phyloP scores from a whole-genome alignment of 176 grass and related monocot genomes.

The Oryza officinalis region DNA sequence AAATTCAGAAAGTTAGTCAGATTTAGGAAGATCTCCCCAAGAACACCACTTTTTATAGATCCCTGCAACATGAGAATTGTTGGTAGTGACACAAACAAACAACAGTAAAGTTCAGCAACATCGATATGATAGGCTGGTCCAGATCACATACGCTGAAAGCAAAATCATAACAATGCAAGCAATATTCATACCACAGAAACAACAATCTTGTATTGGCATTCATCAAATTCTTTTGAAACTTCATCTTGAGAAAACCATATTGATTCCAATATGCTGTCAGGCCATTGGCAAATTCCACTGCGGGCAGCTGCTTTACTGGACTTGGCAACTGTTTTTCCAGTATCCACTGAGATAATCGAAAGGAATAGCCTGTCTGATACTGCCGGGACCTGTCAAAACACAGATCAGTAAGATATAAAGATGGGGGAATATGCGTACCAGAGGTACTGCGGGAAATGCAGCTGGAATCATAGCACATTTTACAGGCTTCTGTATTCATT shows the following conservation, averaged over 20 bases:
- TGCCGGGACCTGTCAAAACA: conserved; percentile 74
- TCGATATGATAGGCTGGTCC: not conserved
- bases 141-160: not conserved
- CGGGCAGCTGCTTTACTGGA: conserved; percentile 70
- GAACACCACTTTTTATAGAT: conserved; percentile 73
- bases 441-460: not conserved
- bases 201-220: conserved; percentile 92
- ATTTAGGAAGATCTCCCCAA: conserved; percentile 86
- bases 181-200: conserved; percentile 74
- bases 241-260: conserved; percentile 78
- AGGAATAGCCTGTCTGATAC: conserved; percentile 87
- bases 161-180: not conserved
- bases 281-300: conserved; percentile 86
- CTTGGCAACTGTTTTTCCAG: conserved; percentile 75
- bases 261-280: conserved; percentile 68
- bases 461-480: not conserved
- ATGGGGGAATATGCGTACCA: not conserved
- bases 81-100: not conserved
- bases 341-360: conserved; percentile 70
- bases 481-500: not conserved
- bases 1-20: conserved; percentile 77
- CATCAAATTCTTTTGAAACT: conserved; percentile 66
- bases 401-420: not conserved
- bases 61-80: conserved; percentile 55
- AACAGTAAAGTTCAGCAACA: conserved; percentile 5